These are phyloP conservation scores for Tillandsia fasciculata DNA, from an alignment of 176 grass and related monocot species.

Conservation along the genomic window DNA sequence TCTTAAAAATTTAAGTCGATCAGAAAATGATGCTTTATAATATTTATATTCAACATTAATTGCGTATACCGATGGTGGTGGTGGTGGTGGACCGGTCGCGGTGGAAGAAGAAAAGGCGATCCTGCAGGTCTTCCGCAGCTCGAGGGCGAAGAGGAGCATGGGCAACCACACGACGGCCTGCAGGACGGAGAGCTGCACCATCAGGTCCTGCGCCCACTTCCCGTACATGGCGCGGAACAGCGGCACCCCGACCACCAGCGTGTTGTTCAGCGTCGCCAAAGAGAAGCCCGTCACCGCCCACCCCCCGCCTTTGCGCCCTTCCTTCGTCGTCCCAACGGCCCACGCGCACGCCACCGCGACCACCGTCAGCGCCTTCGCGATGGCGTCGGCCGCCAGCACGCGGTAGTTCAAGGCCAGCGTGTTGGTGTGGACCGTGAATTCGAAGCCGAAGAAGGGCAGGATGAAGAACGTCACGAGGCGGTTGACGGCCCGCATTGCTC, in stretches of 20 bases:
- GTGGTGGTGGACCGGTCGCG: background rate
- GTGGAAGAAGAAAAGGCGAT: background rate
- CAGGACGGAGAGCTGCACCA: conserved; percentile 76
- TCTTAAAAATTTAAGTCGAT: too few species aligned
- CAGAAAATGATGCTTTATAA: too few species aligned
- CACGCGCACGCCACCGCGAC: background rate
- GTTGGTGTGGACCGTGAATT: background rate
- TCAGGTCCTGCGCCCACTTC: conserved; percentile 74
- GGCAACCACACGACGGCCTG: conserved; percentile 62
- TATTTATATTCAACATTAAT: too few species aligned
- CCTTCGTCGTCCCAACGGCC: too few species aligned
- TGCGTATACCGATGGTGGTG: too few species aligned
- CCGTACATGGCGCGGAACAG: conserved; percentile 86
- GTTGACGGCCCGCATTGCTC: background rate
- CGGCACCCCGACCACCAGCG: conserved; percentile 77
- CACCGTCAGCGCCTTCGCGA: background rate
- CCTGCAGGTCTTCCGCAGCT: conserved; percentile 49
- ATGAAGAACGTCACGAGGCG: background rate
- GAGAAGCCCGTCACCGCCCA: background rate
- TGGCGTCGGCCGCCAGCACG: background rate
- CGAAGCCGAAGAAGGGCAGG: background rate
- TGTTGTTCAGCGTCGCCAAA: conserved; percentile 48
- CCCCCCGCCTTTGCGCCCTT: too few species aligned
- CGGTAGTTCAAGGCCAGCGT: background rate
- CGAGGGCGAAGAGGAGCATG: conserved; percentile 46